phyloP scores from a whole-genome alignment of 805 yeast genomes.

The Monosporozyma aerobia region DNA sequence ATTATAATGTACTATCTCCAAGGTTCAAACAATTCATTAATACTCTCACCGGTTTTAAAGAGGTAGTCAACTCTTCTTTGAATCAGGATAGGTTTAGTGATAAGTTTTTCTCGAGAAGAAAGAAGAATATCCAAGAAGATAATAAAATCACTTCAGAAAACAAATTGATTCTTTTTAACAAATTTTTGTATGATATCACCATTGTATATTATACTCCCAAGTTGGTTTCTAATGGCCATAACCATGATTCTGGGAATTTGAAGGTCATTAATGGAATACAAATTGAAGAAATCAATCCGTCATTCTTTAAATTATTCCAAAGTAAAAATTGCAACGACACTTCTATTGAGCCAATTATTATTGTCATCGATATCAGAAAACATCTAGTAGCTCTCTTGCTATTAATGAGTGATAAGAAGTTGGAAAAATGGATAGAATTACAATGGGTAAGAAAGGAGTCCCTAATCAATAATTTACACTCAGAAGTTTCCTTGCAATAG shows the following conservation, averaged over 20 bases:
- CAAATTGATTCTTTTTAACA: slow-evolving; percentile 5
- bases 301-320: slow-evolving; percentile 19
- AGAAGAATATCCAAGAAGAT: slow-evolving; percentile 3
- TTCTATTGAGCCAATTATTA: slow-evolving; percentile 23
- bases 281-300: slow-evolving; percentile 27
- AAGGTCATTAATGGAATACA: slow-evolving; percentile 18
- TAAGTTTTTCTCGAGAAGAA: slow-evolving; percentile 19
- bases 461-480: slow-evolving; percentile 27
- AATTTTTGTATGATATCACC: slow-evolving; percentile 28
- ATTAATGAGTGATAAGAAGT: slow-evolving; percentile 42
- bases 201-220: slow-evolving; percentile 32
- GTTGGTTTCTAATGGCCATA: slow-evolving; percentile 13
- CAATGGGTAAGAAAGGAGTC: slow-evolving; percentile 66
- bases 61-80: slow-evolving; percentile 6
- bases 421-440: slow-evolving; percentile 70
- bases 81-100: neutral
- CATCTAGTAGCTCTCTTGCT: slow-evolving; percentile 39
- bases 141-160: neutral
- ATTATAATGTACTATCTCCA: slow-evolving; percentile 64
- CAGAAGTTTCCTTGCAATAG: neutral
- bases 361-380: slow-evolving; percentile 39
- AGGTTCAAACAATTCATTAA: slow-evolving; percentile 54
- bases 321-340: neutral
- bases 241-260: slow-evolving; percentile 16
- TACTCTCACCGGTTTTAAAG: slow-evolving; percentile 33